Evolutionary conservation across 2,329 filamentous ascomycete genomes (phyloP), one percentile per base, ranked within the genome.

Genomic region (Botryotinia convoluta): DNA sequence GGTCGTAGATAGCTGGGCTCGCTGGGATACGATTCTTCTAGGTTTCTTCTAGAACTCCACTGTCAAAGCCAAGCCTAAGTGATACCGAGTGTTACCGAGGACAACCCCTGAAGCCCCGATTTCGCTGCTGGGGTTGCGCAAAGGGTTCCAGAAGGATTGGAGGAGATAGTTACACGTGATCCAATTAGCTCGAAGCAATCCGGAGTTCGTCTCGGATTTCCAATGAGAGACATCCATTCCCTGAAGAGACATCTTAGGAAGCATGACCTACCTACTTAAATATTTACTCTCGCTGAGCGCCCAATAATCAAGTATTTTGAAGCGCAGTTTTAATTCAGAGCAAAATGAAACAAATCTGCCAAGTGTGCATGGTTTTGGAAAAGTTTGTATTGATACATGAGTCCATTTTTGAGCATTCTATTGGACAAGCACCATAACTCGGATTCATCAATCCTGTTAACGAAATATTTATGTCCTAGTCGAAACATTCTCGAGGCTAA

Each of bases 1-100:
- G 64, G 64, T 45, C 51, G n/a, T 35, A 54, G 35, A 42, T 12
- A 42, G 35, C 48, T 54, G 35, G 64, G 35, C 22, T 42, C 7
- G 35, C 48, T 54, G 35, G 64, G 35, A 57, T 57, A 6, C 20
- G 26, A 29, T 10, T 42, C 65, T 68, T 68, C 65, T 57, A 68
- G 35, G n/a, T 37, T 12, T 57, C 65, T 68, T 68, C 65, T 68
- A 68, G 65, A 68, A 68, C 37, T 68, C 48, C 65, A 68, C 48
- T 54, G 22, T 39, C 32, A 67, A 37, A 54, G 45, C 32, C 45
- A 32, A 48, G 37, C 48, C 60, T n/a, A 37, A 61, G 35, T 62
- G 64, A 68, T 37, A n/a, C 45, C 44, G 29, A 35, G 20, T 51
- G 9, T 32, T 45, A 57, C 48, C 35, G 48, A 68, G 26, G 48